Evolutionary conservation across 305 asterid genomes (phyloP).

Genomic region (Fraxinus angustifolia): DNA sequence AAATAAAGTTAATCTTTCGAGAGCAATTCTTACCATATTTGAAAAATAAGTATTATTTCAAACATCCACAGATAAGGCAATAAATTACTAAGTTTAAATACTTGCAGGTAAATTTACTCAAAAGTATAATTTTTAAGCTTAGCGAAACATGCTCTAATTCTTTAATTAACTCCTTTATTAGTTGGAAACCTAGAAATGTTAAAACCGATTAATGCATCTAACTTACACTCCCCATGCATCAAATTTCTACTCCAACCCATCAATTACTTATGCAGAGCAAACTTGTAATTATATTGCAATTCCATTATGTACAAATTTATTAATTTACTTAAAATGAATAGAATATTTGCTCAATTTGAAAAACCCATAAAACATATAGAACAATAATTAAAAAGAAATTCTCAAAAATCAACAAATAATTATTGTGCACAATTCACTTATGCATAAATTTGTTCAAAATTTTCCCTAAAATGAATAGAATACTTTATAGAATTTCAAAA

Average conservation of each 20-base stretch:
- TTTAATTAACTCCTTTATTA: not conserved
- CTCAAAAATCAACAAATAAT: not conserved
- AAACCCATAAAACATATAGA: not conserved
- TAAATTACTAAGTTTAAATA: too few relatives aligned
- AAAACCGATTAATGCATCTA: not conserved
- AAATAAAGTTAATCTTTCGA: too few relatives aligned
- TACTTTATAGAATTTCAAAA: not conserved
- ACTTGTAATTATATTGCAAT: not conserved
- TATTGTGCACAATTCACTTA: not conserved
- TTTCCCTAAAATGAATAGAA: not conserved
- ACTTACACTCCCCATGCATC: not conserved
- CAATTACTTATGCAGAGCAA: not conserved
- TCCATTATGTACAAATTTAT: not conserved
- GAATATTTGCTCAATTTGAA: not conserved
- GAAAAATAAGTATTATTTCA: not conserved
- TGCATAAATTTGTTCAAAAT: not conserved
- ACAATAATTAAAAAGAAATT: not conserved
- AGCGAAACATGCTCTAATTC: not conserved
- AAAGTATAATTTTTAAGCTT: not conserved
- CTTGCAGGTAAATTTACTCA: not conserved
- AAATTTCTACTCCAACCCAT: not conserved
- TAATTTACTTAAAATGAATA: not conserved
- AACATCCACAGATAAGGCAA: not conserved
- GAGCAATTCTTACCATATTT: not conserved
- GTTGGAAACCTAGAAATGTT: not conserved